phyloP scores from a whole-genome alignment of 1,139 yeast genomes.

The Geotrichum bryndzae region DNA sequence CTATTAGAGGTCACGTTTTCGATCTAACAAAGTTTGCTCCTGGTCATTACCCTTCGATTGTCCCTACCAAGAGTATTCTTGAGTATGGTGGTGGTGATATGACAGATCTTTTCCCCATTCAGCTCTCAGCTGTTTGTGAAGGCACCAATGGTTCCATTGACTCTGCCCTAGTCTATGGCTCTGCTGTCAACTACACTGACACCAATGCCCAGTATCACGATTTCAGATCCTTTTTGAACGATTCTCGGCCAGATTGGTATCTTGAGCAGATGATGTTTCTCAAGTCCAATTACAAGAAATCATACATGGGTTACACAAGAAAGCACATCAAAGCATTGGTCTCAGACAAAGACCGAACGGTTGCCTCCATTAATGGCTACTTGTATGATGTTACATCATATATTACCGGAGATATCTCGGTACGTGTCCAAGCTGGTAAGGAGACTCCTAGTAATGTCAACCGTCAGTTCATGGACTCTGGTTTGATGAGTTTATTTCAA shows the following conservation, averaged over 20 bases:
- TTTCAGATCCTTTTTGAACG: constrained; percentile 36
- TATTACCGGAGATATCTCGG: constrained; percentile 35
- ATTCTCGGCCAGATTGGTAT: constrained; percentile 42
- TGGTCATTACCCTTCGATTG: constrained; percentile 38
- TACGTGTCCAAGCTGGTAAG: constrained; percentile 31
- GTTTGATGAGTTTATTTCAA: constrained; percentile 32
- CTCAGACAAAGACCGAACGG: constrained; percentile 23
- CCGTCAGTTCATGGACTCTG: constrained; percentile 32
- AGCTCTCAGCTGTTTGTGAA: constrained; percentile 38
- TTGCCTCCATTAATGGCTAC: constrained; percentile 36
- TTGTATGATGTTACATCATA: constrained; percentile 38
- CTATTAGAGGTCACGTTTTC: constrained; percentile 38
- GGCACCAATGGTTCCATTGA: constrained; percentile 33
- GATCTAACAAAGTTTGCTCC: constrained; percentile 38
- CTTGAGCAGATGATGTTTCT: constrained; percentile 36
- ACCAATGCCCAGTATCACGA: constrained; percentile 39
- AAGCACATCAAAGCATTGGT: constrained; percentile 30
- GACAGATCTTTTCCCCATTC: constrained; percentile 37
- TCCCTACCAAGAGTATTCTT: constrained; percentile 33
- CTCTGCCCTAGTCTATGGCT: constrained; percentile 35
- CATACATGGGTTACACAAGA: constrained; percentile 38
- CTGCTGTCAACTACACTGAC: constrained; percentile 35
- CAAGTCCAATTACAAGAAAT: constrained; percentile 34
- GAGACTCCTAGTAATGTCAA: constrained; percentile 26
- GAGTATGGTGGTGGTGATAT: constrained; percentile 38